phyloP scores from a whole-genome alignment of 2,329 filamentous ascomycete species.

The Botrytis tulipae region DNA sequence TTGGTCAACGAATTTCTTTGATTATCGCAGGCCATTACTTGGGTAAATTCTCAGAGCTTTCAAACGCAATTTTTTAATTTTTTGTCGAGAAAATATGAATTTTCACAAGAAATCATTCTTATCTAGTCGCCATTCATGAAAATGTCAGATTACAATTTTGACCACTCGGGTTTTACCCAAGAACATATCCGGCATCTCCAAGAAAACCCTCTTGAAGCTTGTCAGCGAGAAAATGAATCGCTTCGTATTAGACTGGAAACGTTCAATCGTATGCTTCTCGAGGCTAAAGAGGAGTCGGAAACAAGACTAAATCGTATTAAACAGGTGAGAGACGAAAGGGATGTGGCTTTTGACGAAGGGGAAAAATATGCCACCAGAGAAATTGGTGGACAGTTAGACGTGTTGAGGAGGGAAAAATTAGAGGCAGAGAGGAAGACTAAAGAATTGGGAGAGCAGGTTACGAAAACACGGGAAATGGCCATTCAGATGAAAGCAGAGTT shows the following conservation, averaged over 20 bases:
- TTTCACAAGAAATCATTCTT: neutral
- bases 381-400: neutral
- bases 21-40: neutral
- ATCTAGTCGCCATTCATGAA: neutral
- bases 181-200: constrained; percentile 5
- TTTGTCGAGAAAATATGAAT: neutral
- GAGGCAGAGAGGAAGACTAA: neutral
- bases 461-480: neutral
- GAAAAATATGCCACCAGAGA: neutral
- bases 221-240: constrained; percentile 9
- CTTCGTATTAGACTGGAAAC: neutral
- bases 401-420: neutral
- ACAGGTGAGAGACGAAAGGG: constrained; percentile 1
- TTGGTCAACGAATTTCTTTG: constrained; percentile 4
- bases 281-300: neutral
- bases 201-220: constrained; percentile 10
- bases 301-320: neutral
- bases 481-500: neutral
- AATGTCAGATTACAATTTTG: constrained; percentile 14
- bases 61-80: neutral
- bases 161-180: neutral
- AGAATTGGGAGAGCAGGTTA: neutral
- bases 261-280: neutral
- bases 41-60: neutral
- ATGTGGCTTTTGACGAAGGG: neutral